Base-by-base conservation (phyloP, 2,329 filamentous ascomycete species). In the Sporothrix dimorphospora region DNA sequence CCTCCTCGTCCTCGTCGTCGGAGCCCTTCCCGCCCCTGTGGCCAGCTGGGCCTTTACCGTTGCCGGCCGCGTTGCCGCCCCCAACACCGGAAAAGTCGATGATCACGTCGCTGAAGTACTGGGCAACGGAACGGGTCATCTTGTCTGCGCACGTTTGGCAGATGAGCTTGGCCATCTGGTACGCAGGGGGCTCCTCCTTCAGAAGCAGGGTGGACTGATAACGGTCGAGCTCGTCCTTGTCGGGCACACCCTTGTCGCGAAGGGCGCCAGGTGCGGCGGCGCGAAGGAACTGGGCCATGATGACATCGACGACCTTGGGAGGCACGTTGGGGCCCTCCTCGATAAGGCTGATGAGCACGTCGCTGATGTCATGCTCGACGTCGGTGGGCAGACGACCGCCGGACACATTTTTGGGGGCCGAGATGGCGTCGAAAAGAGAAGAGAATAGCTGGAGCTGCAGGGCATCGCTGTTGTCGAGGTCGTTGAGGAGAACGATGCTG, bases 71-170 rank as follows among this genome's bases (percentile, higher is more conserved):
- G 21, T 85, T 84, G 84, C 51, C 86, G 87, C 73, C 30, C 6
- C 87, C 87, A 71, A 86, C 84, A 4, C 87, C 88, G 49, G 90
- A 94, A 3, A 94, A 92, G 78, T 98, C 94, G 74, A 98, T 90
- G 72, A 99, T 97, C 69, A 98, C 94, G 72, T 97, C 94, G 81
- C 94, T 97, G 80, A 99, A 99, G 80, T 98, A 99, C 78, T 97
- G 94, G 76, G 94, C 95, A 71, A 98, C 91, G 76, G 97, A 94
- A 74, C 94, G 91, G 0, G 94, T 91, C 95, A 99, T 98, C 81
- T 97, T 97, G 76, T 98, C 95, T 0, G 93, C 90, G 76, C 91
- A 97, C 21, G 88, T 88, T 77, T 94, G 96, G 83, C 96, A 99
- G 59, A 99, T 91, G 2, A 92, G 93, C 81, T 97, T 97, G 27